Percentiles rank a stretch among this genome's conserved stretches.
These are phyloP conservation scores for Aspergillus fructus DNA, from an alignment of 2,329 filamentous ascomycete species.

Conservation along the genomic window DNA sequence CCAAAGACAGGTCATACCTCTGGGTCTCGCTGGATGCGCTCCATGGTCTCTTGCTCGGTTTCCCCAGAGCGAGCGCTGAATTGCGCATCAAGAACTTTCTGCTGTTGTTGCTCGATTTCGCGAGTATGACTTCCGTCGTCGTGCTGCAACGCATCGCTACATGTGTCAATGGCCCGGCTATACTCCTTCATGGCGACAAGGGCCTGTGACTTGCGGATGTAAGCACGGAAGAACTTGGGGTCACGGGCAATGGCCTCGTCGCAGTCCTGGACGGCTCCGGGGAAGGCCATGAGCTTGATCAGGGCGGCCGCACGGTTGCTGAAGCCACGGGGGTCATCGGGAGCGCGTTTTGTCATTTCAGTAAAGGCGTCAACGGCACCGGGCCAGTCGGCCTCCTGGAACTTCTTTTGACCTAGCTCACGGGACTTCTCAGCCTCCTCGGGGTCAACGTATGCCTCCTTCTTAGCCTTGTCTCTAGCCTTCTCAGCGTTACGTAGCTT, in stretches of 20 bases:
- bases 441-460: conserved; percentile 80
- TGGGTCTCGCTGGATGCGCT: conserved; percentile 84
- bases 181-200: conserved; percentile 98
- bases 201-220: conserved; percentile 93
- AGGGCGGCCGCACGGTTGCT: conserved; percentile 96
- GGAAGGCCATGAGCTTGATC: conserved; percentile 95
- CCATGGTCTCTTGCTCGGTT: conserved; percentile 92
- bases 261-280: conserved; percentile 88
- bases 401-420: conserved; percentile 91
- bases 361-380: conserved; percentile 89
- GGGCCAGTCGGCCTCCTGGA: conserved; percentile 96
- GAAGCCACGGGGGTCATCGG: conserved; percentile 89
- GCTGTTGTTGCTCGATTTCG: conserved; percentile 91
- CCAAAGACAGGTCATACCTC: conserved; percentile 61
- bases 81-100: conserved; percentile 89
- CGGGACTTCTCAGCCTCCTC: conserved; percentile 93
- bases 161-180: conserved; percentile 88
- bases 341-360: conserved; percentile 95
- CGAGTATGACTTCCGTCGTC: conserved; percentile 80
- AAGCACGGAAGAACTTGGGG: conserved; percentile 88
- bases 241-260: conserved; percentile 88
- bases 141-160: conserved; percentile 73
- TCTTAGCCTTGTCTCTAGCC: conserved; percentile 72
- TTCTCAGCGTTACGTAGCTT: conserved; percentile 93
- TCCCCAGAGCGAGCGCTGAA: conserved; percentile 89